phyloP scores from a whole-genome alignment of 495 filamentous ascomycete species.

The Saxophila tyrrhenica region DNA sequence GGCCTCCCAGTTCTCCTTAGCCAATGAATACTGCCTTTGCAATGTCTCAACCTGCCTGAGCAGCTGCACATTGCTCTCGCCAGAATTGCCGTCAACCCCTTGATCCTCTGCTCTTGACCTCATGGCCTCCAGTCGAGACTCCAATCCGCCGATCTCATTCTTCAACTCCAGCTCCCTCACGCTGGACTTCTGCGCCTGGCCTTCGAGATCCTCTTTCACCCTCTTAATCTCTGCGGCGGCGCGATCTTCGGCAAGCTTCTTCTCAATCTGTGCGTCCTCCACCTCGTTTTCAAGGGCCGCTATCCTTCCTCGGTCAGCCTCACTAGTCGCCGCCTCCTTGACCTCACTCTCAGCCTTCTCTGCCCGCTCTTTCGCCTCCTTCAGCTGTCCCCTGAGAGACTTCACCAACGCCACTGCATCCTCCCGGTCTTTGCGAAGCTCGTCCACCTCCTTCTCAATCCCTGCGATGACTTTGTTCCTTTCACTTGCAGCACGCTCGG shows the following conservation, averaged over 20 bases:
- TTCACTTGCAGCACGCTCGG: conserved; percentile 56
- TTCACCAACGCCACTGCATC: conserved; percentile 53
- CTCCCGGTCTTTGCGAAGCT: conserved; percentile 52
- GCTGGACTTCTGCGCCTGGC: conserved; percentile 60
- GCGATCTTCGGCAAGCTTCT: conserved; percentile 58
- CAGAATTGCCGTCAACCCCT: conserved; percentile 54
- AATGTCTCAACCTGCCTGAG: conserved; percentile 89
- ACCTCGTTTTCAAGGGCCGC: conserved; percentile 55
- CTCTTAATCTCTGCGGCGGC: conserved; percentile 57
- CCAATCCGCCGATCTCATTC: conserved; percentile 66
- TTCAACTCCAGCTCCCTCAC: conserved; percentile 69
- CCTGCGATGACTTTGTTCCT: conserved; percentile 53
- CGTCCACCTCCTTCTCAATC: conserved; percentile 59
- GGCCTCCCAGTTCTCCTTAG: conserved; percentile 95
- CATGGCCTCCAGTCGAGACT: conserved; percentile 83
- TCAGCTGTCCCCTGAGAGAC: conserved; percentile 59
- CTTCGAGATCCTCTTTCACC: conserved; percentile 57
- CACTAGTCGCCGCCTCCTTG: conserved; percentile 51
- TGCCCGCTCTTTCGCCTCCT: conserved; percentile 53
- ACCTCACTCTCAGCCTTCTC: conserved; percentile 58
- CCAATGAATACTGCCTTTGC: conserved; percentile 87
- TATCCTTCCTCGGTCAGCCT: conserved; percentile 24
- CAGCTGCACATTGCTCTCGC: conserved; percentile 82
- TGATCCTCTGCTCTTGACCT: conserved; percentile 80
- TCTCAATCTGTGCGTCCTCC: conserved; percentile 61